A percentile compares a stretch with the other conserved stretches of the same genome.
phyloP scores from a whole-genome alignment of 2,329 filamentous ascomycete genomes.

The Trichophyton verrucosum region DNA sequence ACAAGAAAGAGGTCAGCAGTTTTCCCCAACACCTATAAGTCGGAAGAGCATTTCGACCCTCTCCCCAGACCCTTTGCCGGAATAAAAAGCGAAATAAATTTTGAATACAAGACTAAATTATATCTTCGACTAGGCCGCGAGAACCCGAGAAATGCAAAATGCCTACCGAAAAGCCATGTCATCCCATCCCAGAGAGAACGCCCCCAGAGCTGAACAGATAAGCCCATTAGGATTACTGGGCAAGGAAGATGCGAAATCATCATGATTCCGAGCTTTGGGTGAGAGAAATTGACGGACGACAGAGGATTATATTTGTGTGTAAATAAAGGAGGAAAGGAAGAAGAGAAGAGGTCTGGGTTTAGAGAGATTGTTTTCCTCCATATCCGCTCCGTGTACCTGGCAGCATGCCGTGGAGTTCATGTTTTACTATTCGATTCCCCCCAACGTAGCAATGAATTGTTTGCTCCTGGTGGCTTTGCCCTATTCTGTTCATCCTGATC shows the following conservation, averaged over 20 bases:
- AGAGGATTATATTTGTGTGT: background rate
- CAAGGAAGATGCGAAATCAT: constrained; percentile 66
- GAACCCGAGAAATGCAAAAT: constrained; percentile 64
- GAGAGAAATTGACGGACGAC: background rate
- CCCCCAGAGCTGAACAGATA: constrained; percentile 74
- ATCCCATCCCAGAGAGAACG: constrained; percentile 63
- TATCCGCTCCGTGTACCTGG: background rate
- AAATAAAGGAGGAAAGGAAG: background rate
- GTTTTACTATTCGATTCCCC: background rate
- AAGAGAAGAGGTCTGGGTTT: background rate
- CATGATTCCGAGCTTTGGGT: background rate
- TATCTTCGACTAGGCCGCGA: constrained; percentile 49
- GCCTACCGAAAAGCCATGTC: constrained; percentile 74
- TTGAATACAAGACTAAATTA: background rate
- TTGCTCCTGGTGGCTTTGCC: background rate
- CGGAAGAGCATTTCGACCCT: background rate
- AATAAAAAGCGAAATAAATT: background rate
- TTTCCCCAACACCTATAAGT: background rate
- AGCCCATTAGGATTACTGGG: constrained; percentile 71
- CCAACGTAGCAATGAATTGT: background rate
- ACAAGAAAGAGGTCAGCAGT: constrained; percentile 79
- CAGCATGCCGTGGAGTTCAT: background rate
- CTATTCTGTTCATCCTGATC: background rate
- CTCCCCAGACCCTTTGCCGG: background rate
- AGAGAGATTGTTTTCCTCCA: background rate